These are phyloP conservation scores for Inonotus hispidus DNA, from an alignment of 1,284 basidiomycete species.

Conservation along the genomic window DNA sequence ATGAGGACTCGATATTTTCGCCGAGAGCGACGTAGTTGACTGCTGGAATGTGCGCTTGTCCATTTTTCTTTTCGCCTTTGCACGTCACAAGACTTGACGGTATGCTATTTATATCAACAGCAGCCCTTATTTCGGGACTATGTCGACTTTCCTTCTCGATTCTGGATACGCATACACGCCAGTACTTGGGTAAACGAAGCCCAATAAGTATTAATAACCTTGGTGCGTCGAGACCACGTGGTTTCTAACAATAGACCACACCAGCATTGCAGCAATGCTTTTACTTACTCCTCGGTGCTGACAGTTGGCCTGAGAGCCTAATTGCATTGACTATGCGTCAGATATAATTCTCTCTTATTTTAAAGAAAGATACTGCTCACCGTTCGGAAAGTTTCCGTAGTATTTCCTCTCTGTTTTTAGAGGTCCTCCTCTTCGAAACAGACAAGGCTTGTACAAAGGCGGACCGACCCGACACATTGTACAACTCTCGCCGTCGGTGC, in stretches of 20 bases:
- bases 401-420: too few relatives aligned
- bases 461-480: neutral
- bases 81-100: neutral
- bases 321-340: neutral
- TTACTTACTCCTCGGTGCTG: neutral
- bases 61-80: neutral
- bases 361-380: too few relatives aligned
- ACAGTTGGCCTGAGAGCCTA: neutral
- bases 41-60: neutral
- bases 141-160: neutral
- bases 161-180: neutral
- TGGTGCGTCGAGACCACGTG: neutral
- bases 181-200: neutral
- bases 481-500: neutral
- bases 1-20: conserved; percentile 1
- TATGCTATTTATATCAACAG: neutral
- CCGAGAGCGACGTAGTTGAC: neutral
- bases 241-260: neutral
- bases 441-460: neutral
- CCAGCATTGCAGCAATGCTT: neutral
- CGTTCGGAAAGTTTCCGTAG: too few relatives aligned
- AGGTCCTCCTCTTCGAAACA: neutral
- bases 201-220: neutral
- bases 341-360: too few relatives aligned
- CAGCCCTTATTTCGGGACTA: neutral